Percentiles rank a stretch among this genome's conserved stretches.
Evolutionary conservation across 768 basidiomycete genomes (phyloP).

Genomic region (Cystofilobasidium bisporidii): DNA sequence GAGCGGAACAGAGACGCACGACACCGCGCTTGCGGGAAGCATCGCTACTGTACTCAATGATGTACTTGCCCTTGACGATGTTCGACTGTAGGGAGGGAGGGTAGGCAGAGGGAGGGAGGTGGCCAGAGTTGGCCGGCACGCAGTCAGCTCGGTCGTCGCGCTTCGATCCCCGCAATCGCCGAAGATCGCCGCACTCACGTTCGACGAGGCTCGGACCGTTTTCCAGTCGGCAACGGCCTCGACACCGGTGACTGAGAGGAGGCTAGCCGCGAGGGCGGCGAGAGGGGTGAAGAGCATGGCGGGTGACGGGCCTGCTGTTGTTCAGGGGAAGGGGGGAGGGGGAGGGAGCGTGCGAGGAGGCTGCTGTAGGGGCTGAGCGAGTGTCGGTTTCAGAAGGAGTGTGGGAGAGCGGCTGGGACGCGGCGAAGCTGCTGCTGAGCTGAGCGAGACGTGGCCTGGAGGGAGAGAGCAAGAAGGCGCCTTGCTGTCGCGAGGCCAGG

Average conservation of each 20-base stretch:
- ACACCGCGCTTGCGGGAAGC: background rate
- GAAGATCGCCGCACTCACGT: background rate
- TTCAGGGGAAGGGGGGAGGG: background rate
- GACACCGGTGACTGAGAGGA: background rate
- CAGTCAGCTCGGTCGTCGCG: background rate
- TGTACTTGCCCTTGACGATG: conserved; percentile 6
- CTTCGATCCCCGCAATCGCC: too few relatives aligned
- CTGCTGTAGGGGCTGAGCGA: background rate
- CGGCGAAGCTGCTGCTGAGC: too few relatives aligned
- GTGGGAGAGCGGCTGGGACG: too few relatives aligned
- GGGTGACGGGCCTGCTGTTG: background rate
- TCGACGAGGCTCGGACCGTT: background rate
- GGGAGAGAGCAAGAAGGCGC: too few relatives aligned
- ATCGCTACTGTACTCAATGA: conserved; percentile 1
- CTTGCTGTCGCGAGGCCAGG: too few relatives aligned
- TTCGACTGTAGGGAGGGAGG: background rate
- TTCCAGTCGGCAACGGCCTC: conserved; percentile 3
- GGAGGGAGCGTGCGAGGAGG: background rate
- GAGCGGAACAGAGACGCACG: background rate
- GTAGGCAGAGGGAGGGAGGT: background rate
- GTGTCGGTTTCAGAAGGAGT: too few relatives aligned
- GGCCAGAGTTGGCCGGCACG: background rate
- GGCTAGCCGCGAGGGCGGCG: conserved; percentile 2
- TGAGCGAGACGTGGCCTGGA: too few relatives aligned
- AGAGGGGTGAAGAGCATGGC: conserved; percentile 1